phyloP scores from a whole-genome alignment of 176 grass and related monocot genomes.

The Poa pratensis region DNA sequence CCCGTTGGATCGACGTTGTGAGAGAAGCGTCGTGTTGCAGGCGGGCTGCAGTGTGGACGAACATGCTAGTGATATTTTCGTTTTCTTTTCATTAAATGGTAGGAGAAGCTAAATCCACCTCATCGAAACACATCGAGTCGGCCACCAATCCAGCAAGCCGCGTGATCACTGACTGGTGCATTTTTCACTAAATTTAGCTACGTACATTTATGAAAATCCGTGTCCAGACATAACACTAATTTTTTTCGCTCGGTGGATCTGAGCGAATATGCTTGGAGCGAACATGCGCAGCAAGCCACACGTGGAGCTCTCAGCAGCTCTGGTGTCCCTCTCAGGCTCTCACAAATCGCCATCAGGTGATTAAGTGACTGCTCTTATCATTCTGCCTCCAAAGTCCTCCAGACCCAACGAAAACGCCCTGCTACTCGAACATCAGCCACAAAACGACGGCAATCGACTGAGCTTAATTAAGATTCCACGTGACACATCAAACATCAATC shows the following conservation, averaged over 20 bases:
- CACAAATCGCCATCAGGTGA: constrained; percentile 3
- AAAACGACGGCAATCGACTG: neutral
- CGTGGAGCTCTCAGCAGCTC: neutral
- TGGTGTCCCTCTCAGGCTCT: neutral
- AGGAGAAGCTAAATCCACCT: no score
- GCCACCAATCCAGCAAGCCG: no score
- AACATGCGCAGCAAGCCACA: neutral
- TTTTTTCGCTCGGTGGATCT: neutral
- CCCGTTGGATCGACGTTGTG: no score
- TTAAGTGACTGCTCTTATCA: neutral
- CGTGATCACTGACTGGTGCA: no score
- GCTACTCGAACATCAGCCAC: neutral
- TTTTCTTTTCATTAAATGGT: no score
- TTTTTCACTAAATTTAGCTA: no score
- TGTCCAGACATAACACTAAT: no score
- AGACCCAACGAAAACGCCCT: neutral
- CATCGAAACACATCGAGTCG: no score
- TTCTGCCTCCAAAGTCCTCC: neutral
- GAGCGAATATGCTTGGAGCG: neutral
- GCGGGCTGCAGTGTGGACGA: no score
- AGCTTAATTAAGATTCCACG: neutral
- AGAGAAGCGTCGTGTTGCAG: no score
- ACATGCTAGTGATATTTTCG: no score
- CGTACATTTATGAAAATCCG: no score
- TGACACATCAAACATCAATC: neutral